Evolutionary conservation across 2,329 filamentous ascomycete species (phyloP).

Genomic region (Xylaria sp.): DNA sequence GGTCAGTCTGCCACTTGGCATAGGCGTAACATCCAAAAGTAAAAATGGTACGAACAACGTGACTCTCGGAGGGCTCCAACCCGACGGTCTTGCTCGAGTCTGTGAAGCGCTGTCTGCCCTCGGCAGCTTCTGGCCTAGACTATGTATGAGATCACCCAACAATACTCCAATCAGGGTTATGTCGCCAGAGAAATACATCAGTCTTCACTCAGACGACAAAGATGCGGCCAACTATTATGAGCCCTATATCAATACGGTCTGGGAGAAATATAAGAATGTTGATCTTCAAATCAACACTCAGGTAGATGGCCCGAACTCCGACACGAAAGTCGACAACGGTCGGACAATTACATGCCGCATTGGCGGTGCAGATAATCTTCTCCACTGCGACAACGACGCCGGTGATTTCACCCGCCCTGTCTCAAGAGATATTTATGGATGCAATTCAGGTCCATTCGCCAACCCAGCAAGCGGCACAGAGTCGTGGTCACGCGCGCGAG

Average conservation of each 20-base stretch:
- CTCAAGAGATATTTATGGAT: slow-evolving; percentile 60
- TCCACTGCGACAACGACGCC: slow-evolving; percentile 54
- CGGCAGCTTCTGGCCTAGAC: slow-evolving; percentile 54
- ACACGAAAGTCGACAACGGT: slow-evolving; percentile 28
- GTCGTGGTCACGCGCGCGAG: slow-evolving; percentile 50
- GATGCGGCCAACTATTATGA: slow-evolving; percentile 53
- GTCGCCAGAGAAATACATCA: slow-evolving; percentile 55
- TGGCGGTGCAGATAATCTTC: slow-evolving; percentile 41
- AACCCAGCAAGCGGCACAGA: slow-evolving; percentile 46
- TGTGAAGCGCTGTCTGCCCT: slow-evolving; percentile 53
- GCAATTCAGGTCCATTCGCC: slow-evolving; percentile 58
- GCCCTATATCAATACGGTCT: slow-evolving; percentile 57
- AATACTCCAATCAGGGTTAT: slow-evolving; percentile 56
- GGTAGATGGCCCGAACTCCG: slow-evolving; percentile 34
- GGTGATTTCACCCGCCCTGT: slow-evolving; percentile 55
- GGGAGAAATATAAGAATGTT: slow-evolving; percentile 51
- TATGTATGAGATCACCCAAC: slow-evolving; percentile 51
- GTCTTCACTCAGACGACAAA: slow-evolving; percentile 24
- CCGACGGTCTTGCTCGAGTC: slow-evolving; percentile 51
- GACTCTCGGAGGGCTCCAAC: slow-evolving; percentile 51
- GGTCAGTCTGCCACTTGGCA: slow-evolving; percentile 60
- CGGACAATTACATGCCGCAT: slow-evolving; percentile 52
- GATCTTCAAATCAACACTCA: slow-evolving; percentile 57
- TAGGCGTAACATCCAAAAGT: slow-evolving; percentile 52
- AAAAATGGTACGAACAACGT: slow-evolving; percentile 48